Base-by-base conservation (phyloP, 495 filamentous ascomycete genomes). In the Tuber aestivum region DNA sequence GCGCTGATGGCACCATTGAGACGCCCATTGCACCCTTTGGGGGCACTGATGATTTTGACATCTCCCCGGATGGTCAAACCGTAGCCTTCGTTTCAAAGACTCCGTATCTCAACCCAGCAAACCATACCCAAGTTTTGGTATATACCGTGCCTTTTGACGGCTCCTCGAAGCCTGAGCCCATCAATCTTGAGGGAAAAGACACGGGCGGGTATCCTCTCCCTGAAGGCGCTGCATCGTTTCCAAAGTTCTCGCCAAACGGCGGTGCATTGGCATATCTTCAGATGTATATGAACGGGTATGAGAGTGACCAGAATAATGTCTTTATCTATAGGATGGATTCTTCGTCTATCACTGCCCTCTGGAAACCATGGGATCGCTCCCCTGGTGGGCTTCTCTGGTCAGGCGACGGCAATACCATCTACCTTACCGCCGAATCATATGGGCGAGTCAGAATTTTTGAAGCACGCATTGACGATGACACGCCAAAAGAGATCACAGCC, bases 1-100 rank as follows among this genome's bases (percentile, higher is more conserved):
- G 10, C 16, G 75, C 70, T 42, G 74, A 85, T 16, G 87, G 87
- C 1, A 81, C 82, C 16, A 85, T 92, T n/a, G 88, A 89, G 73
- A 89, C 87, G 6, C 91, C 91, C 2, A 87, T 90, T 12, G 83
- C 89, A 69, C 86, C 89, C 0, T 87, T 92, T 80, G 87, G 86
- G 18, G 86, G 86, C 45, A 79, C 87, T 37, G 84, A 84, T 41
- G 88, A 91, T 81, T 92, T 87, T 73, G 89, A 88, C 78, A 87
- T 90, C 75, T 84, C 85, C 69, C 83, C 85, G 61, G 84, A 81
- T 72, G 89, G 89, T 3, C 83, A 76, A 44, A 81, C 75, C 21
- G 86, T 97, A 74, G 89, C 92, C 2, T 97, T 97, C 83, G 89
- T 96, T 41, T 90, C 94, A 0, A 96, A 93, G 79, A 94, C 96